A percentile compares a stretch with the other conserved stretches of the same genome.
Evolutionary conservation across 495 filamentous ascomycete genomes (phyloP).

Genomic region (Lasiosphaeria hispida): DNA sequence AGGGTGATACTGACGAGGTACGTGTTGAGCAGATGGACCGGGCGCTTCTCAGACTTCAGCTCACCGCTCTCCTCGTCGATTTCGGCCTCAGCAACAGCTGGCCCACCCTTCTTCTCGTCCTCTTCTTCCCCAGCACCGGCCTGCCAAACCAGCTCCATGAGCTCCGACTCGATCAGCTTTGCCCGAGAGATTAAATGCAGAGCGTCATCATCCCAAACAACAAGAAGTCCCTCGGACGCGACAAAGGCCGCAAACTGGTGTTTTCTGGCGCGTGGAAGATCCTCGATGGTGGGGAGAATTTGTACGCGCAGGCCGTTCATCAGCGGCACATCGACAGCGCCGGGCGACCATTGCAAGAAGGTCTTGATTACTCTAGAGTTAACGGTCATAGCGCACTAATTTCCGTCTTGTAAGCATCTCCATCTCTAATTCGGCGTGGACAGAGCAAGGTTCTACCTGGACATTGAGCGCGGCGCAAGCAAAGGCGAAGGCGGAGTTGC

Average conservation of each 20-base stretch:
- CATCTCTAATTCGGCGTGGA: neutral
- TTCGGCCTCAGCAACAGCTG: constrained; percentile 46
- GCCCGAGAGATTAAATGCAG: constrained; percentile 64
- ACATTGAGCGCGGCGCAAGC: constrained; percentile 68
- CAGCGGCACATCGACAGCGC: constrained; percentile 69
- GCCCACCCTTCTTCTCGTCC: constrained; percentile 46
- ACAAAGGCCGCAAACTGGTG: constrained; percentile 77
- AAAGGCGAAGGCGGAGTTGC: constrained; percentile 54
- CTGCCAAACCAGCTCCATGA: constrained; percentile 74
- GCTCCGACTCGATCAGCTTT: constrained; percentile 65
- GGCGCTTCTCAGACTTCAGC: constrained; percentile 59
- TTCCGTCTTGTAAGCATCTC: constrained; percentile 8
- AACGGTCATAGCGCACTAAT: constrained; percentile 73
- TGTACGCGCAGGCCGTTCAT: constrained; percentile 72
- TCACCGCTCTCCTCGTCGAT: constrained; percentile 71
- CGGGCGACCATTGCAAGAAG: constrained; percentile 67
- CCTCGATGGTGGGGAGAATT: constrained; percentile 66
- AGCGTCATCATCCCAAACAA: constrained; percentile 78
- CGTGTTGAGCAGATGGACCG: constrained; percentile 65
- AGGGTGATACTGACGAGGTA: constrained; percentile 64
- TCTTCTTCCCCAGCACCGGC: constrained; percentile 47
- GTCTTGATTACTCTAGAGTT: constrained; percentile 74
- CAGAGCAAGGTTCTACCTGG: constrained; percentile 45
- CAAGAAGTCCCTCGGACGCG: constrained; percentile 60
- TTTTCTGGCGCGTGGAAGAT: constrained; percentile 64